Conservation (phyloP, 2,329 filamentous ascomycete species). For the Fusarium paranaense region DNA sequence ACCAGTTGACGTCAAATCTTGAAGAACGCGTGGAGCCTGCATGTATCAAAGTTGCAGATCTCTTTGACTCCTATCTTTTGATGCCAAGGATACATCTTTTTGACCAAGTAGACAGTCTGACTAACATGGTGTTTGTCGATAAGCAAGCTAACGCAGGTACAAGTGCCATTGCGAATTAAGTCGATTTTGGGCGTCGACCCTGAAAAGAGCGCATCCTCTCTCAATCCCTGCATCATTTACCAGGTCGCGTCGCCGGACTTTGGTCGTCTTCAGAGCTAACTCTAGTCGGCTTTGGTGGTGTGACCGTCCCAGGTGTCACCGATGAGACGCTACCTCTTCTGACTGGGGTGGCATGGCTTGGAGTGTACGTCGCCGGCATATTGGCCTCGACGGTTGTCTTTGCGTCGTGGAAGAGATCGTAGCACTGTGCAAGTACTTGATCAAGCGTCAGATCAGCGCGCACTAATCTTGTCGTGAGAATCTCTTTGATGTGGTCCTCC, state of each 20-base stretch:
- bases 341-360: slow-evolving; percentile 31
- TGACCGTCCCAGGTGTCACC: background rate
- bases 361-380: slow-evolving; percentile 56
- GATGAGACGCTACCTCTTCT: slow-evolving; percentile 14
- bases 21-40: slow-evolving; percentile 3
- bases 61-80: slow-evolving; percentile 7
- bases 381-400: slow-evolving; percentile 61
- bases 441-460: slow-evolving; percentile 56
- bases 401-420: slow-evolving; percentile 58
- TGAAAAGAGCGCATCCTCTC: slow-evolving; percentile 28
- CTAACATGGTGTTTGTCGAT: slow-evolving; percentile 6
- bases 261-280: slow-evolving; percentile 17
- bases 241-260: slow-evolving; percentile 17
- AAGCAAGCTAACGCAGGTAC: slow-evolving; percentile 38
- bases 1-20: slow-evolving; percentile 10
- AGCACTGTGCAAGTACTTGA: slow-evolving; percentile 61
- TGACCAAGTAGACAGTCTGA: background rate
- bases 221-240: slow-evolving; percentile 15
- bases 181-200: slow-evolving; percentile 21
- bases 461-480: slow-evolving; percentile 61
- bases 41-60: slow-evolving; percentile 22
- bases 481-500: slow-evolving; percentile 62
- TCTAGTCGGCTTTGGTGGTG: slow-evolving; percentile 10
- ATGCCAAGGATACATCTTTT: slow-evolving; percentile 5
- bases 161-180: slow-evolving; percentile 21